Percentiles rank a stretch among this genome's conserved stretches.
Evolutionary conservation across 495 filamentous ascomycete genomes (phyloP).

Genomic region (Penicillium antarcticum): DNA sequence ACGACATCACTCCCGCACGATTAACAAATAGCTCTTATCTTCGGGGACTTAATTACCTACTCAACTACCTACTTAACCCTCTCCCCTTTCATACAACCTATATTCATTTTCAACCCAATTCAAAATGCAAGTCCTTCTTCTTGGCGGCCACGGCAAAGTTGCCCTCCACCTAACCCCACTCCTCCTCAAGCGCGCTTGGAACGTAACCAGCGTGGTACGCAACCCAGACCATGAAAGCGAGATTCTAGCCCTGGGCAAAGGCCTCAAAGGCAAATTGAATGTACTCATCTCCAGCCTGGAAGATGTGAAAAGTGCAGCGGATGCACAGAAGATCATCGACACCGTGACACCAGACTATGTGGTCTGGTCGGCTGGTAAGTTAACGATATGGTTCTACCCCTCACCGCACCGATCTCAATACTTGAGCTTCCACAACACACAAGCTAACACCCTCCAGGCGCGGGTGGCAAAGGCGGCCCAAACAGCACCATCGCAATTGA

Average conservation of each 20-base stretch:
- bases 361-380: slow-evolving; percentile 71
- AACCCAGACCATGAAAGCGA: slow-evolving; percentile 60
- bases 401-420: neutral
- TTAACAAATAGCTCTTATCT: no score
- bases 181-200: slow-evolving; percentile 68
- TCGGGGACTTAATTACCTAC: no score
- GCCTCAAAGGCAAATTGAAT: slow-evolving; percentile 50
- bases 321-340: slow-evolving; percentile 61
- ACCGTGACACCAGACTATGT: slow-evolving; percentile 64
- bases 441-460: slow-evolving; percentile 39
- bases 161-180: slow-evolving; percentile 73
- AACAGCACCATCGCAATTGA: slow-evolving; percentile 60
- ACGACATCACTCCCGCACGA: neutral
- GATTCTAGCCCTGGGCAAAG: slow-evolving; percentile 56
- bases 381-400: slow-evolving; percentile 4
- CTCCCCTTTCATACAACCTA: no score
- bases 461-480: slow-evolving; percentile 72
- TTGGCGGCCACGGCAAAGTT: slow-evolving; percentile 81
- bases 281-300: slow-evolving; percentile 69
- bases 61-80: no score
- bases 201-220: slow-evolving; percentile 75
- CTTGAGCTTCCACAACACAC: neutral
- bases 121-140: slow-evolving; percentile 60
- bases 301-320: slow-evolving; percentile 57
- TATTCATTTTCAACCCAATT: neutral